These are phyloP conservation scores for Sphagnum tenellum DNA, from an alignment of 225 moss, liverwort and hornwort species.

Conservation along the genomic window DNA sequence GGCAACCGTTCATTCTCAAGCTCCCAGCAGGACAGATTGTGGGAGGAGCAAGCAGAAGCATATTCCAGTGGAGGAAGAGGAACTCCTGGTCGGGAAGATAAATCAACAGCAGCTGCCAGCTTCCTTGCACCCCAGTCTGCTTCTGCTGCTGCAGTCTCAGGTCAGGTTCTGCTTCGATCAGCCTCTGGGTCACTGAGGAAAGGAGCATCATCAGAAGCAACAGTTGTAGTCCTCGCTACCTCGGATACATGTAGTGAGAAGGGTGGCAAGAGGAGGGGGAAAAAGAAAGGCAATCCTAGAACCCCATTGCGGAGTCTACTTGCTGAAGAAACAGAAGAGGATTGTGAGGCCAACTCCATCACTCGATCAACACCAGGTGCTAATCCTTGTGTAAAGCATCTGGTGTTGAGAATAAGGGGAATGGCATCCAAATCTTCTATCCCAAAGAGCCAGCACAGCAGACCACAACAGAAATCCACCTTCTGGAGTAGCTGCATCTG, in stretches of 20 bases:
- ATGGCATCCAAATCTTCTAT: too few relatives aligned
- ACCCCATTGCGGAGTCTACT: conserved; percentile 24
- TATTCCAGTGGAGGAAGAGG: conserved; percentile 44
- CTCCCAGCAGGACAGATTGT: conserved; percentile 39
- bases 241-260: conserved; percentile 10
- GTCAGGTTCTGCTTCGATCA: conserved; percentile 12
- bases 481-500: too few relatives aligned
- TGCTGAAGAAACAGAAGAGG: conserved; percentile 12
- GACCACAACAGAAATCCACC: too few relatives aligned
- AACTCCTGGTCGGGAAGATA: conserved; percentile 30
- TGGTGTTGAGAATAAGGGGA: too few relatives aligned
- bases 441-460: too few relatives aligned
- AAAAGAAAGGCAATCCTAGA: conserved; percentile 20
- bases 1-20: conserved; percentile 40
- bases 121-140: conserved; percentile 21
- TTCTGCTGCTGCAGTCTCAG: conserved; percentile 8
- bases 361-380: too few relatives aligned
- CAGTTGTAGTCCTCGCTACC: conserved; percentile 1
- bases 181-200: conserved; percentile 11
- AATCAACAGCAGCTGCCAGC: conserved; percentile 14
- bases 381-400: too few relatives aligned
- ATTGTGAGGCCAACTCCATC: too few relatives aligned
- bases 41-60: conserved; percentile 44
- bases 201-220: neutral
- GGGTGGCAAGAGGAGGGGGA: conserved; percentile 9